Evolutionary conservation across 352 stramenopile genomes (phyloP).

Genomic region (Plasmopara muralis): DNA sequence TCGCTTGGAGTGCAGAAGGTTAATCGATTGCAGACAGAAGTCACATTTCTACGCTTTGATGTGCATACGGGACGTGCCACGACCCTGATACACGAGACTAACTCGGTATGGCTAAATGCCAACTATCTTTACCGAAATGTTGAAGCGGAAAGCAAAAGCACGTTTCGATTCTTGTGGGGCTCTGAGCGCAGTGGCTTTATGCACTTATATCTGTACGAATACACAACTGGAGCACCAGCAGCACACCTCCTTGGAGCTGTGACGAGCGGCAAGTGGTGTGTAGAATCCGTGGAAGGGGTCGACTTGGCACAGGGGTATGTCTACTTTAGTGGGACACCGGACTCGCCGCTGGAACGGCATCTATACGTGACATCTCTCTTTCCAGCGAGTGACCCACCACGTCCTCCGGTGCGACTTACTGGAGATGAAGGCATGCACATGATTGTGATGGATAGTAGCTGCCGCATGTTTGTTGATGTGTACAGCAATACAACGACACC

Average conservation of each 20-base stretch:
- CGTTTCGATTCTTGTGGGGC: slow-evolving; percentile 94
- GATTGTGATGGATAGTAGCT: slow-evolving; percentile 87
- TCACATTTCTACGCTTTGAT: slow-evolving; percentile 78
- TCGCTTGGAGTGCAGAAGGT: slow-evolving; percentile 86
- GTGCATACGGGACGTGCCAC: slow-evolving; percentile 45
- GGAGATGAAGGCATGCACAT: slow-evolving; percentile 80
- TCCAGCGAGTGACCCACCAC: slow-evolving; percentile 30
- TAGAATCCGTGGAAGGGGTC: slow-evolving; percentile 79
- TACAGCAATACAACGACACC: slow-evolving; percentile 74
- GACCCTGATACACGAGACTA: slow-evolving; percentile 86
- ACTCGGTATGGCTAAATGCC: slow-evolving; percentile 93
- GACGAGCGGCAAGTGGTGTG: slow-evolving; percentile 61
- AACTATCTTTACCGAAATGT: slow-evolving; percentile 91
- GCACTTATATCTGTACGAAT: slow-evolving; percentile 96
- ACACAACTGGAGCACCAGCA: slow-evolving; percentile 9
- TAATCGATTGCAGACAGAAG: slow-evolving; percentile 76
- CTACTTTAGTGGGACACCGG: slow-evolving; percentile 84
- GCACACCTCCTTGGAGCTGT: slow-evolving; percentile 51
- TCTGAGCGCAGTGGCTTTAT: slow-evolving; percentile 91
- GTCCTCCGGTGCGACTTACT: slow-evolving; percentile 64
- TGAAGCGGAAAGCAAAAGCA: slow-evolving; percentile 60
- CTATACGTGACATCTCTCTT: slow-evolving; percentile 83
- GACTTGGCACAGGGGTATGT: slow-evolving; percentile 76
- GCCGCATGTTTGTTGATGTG: slow-evolving; percentile 70
- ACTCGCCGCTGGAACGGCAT: slow-evolving; percentile 88